phyloP scores from a whole-genome alignment of 352 stramenopile species.

The Globisporangium nagaii region DNA sequence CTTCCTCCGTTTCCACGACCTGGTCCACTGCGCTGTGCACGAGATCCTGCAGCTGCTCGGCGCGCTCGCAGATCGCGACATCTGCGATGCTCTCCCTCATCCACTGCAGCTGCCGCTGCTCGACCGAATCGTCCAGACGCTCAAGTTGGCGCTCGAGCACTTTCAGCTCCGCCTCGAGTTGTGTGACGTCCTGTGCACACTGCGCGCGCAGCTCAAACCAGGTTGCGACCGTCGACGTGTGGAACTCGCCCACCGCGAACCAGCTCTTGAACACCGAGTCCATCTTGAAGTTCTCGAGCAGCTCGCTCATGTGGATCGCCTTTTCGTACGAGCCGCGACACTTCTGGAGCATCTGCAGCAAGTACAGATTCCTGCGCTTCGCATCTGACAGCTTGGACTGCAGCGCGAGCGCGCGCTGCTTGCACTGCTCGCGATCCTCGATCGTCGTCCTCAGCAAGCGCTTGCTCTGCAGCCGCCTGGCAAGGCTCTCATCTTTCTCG shows the following conservation, averaged over 20 bases:
- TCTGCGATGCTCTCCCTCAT: slow-evolving; percentile 24
- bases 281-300: slow-evolving; percentile 30
- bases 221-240: slow-evolving; percentile 20
- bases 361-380: slow-evolving; percentile 11
- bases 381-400: slow-evolving; percentile 15
- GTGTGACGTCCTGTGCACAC: slow-evolving; percentile 18
- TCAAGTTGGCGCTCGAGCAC: slow-evolving; percentile 9
- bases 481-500: slow-evolving; percentile 12
- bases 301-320: slow-evolving; percentile 10
- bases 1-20: slow-evolving; percentile 15
- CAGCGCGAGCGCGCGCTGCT: slow-evolving; percentile 9
- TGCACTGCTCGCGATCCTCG: slow-evolving; percentile 15
- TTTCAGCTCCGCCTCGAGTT: slow-evolving; percentile 17
- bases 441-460: slow-evolving; percentile 9
- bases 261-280: slow-evolving; percentile 32
- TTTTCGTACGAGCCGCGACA: slow-evolving; percentile 21
- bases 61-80: slow-evolving; percentile 14
- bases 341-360: slow-evolving; percentile 18
- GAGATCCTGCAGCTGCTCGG: slow-evolving; percentile 16
- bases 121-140: slow-evolving; percentile 5
- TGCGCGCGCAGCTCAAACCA: slow-evolving; percentile 21
- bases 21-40: slow-evolving; percentile 19
- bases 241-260: slow-evolving; percentile 22
- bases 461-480: slow-evolving; percentile 3
- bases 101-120: slow-evolving; percentile 15